Evolutionary conservation across 2,329 filamentous ascomycete genomes (phyloP), one percentile per base, ranked within the genome.

Genomic region (Nigrospora sphaerica): DNA sequence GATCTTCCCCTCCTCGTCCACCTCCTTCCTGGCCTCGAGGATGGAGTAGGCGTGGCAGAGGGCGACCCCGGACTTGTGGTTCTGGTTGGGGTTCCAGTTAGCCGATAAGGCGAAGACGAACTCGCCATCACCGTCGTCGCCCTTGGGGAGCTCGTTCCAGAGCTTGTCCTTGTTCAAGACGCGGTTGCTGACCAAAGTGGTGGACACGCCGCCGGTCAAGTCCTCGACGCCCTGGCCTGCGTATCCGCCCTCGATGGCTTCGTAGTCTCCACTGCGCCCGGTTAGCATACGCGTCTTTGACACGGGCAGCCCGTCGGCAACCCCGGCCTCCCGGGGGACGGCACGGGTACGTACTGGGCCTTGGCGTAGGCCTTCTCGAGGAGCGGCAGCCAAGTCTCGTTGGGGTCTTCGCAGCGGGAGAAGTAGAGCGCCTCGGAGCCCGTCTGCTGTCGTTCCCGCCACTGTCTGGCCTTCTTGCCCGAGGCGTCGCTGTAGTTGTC

Each of bases 281-380:
- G 23, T 28, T 9, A 28, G 23, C 23, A 28, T 10, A 9, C 23
- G 23, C 7, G 4, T 28, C 23, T 6, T 6, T 9, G 23, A 9
- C 23, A 28, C 23, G 10, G 23, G 6, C 23, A 28, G 23, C 23
- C 23, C 23, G 7, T 28, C 10, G 23, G 23, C 23, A 6, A 28
- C 23, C 23, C n/a, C 50, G 88, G 85, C 0, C 17, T 5, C 34
- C 9, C 4, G 17, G 17, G 6, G 23, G 23, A 28, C 23, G 23
- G 23, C 23, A 28, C 23, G 2, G 6, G 23, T 10, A 28, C 23
- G 23, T 28, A 28, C 23, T 41, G 37, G 31, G 81, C 79, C 59
- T 89, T 89, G n/a, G 85, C 85, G 57, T 84, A 88, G 6, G 85
- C 85, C 59, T 88, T 88, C 55, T 88, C 85, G 2, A 88, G 72